These are phyloP conservation scores for Marasmius tenuissimus DNA, from an alignment of 1,284 basidiomycete genomes.

Conservation along the genomic window DNA sequence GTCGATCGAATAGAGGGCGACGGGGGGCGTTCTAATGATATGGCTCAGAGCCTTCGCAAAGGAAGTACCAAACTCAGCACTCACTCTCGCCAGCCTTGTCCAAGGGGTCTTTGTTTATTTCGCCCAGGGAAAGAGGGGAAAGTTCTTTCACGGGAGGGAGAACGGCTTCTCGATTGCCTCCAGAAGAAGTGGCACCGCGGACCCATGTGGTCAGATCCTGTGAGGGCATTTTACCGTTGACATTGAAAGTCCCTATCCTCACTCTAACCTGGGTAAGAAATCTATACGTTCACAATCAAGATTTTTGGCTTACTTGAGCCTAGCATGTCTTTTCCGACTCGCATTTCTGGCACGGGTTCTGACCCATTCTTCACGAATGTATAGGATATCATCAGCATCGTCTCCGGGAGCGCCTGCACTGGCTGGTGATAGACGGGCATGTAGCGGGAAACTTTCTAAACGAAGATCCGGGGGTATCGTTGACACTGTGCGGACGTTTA, in stretches of 20 bases:
- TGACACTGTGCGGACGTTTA: slow-evolving; percentile 3
- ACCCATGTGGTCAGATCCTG: slow-evolving; percentile 64
- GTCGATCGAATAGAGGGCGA: neutral
- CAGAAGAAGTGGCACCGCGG: slow-evolving; percentile 17
- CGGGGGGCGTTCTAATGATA: neutral
- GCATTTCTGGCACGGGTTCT: slow-evolving; percentile 36
- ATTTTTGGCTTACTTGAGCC: slow-evolving; percentile 28
- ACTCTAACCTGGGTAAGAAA: slow-evolving; percentile 36
- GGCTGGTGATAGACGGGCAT: slow-evolving; percentile 54
- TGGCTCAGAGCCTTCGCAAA: neutral
- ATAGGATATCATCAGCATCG: slow-evolving; percentile 54
- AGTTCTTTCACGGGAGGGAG: slow-evolving; percentile 38
- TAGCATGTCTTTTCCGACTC: slow-evolving; percentile 27
- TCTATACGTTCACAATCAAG: neutral
- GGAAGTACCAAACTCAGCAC: neutral
- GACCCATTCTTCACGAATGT: slow-evolving; percentile 67
- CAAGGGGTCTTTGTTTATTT: slow-evolving; percentile 13
- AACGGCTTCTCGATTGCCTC: neutral
- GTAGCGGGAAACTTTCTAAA: slow-evolving; percentile 27
- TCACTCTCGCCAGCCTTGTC: slow-evolving; percentile 7
- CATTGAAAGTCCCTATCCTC: slow-evolving; percentile 77
- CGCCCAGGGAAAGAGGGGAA: slow-evolving; percentile 30
- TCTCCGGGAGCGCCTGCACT: slow-evolving; percentile 62
- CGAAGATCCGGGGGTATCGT: slow-evolving; percentile 10
- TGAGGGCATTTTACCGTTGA: slow-evolving; percentile 71